Base-by-base conservation (phyloP, 768 basidiomycete genomes). In the Gymnopilus junonius region DNA sequence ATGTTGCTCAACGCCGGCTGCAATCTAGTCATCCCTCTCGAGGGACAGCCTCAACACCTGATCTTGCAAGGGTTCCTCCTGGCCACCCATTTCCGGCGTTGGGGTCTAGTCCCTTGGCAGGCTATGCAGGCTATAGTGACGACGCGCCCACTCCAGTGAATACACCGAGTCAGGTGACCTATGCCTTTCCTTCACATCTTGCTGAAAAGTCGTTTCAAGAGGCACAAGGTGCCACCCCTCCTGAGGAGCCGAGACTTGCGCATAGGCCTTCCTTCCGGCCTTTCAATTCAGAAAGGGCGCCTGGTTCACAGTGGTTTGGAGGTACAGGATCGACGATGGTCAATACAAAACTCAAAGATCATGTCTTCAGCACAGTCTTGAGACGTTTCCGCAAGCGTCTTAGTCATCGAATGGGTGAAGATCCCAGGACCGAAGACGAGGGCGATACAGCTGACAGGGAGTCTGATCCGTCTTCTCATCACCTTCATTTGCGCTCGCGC, bases 321-420 rank as follows among this genome's bases (percentile, higher is more conserved):
- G 97, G 96, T 3, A 92, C 90, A 2, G 97, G 97, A 1, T 94
- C 92, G 14, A 99, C 97, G 5, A 85, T 89, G 57, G 95, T 98
- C 63, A 99, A 99, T 75, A 94, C 92, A 39, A 93, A 87, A 73
- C 80, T 99, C 61, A 96, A 95, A 76, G 95, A 99, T 71, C 95
- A 97, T 68, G 94, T 99, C 48, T 97, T 99, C 73, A 92, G 87
- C 63, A 92, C 93, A 17, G 88, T 99, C 32, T 79, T 98, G 64
- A 87, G 89, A 51, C 83, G 92, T 61, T 85, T 94, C 61, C 83
- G 85, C 39, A 85, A 86, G 66, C 85, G 85, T 34, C 77, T 79
- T 10, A 80, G 75, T 42, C 79, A 79, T 23, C 74, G 79, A 31
- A 75, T 75, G 67, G 70, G 70, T 12, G 72, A 77, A 42, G 77